Evolutionary conservation across 805 yeast species (phyloP), one percentile per base, ranked within the genome.

Genomic region (Peterozyma xylosa): DNA sequence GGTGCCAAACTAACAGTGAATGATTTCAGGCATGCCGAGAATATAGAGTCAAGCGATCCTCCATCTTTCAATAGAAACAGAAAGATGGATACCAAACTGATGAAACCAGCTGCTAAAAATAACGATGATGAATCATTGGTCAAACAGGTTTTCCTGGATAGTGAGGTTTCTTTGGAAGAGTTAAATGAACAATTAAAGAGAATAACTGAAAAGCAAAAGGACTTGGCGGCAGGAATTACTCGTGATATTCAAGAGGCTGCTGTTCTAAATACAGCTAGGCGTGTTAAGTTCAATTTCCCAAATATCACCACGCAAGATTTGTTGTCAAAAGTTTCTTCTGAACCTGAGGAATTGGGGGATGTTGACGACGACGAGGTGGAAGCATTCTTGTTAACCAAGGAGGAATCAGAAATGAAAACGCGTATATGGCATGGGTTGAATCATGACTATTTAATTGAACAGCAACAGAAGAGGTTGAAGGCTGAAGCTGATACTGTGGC

Each of bases 341-440:
- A 77, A 39, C 79, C 77, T 1, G 82, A 74, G 2, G 68, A 78
- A 41, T 68, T 83, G 38, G 79, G 80, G 9, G 96, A 88, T 53
- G 83, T 83, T 5, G 95, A 86, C 51, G 97, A 89, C 56, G 91
- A 80, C 11, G 96, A 88, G 51, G 68, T 87, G 11, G 78, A 77
- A 4, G 64, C 67, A 0, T 70, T 80, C 32, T 56, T 86, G 37
- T 67, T 93, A 39, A 71, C 76, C 2, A 80, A 74, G 43, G 88
- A 82, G 41, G 96, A 90, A 49, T 72, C 81, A 10, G 71, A 66
- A 45, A 58, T 82, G 50, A 93, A 91, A 60, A 90, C 88, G 52
- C 72, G 84, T 47, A 77, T 90, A 3, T 93, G 99, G 98, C 80
- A 85, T 43, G 90, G 93, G 2, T 70, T 87, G 35, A 90, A 95